Evolutionary conservation across 257 asterid genomes (phyloP), one percentile per base, ranked within the genome.

Genomic region (Schizonepeta tenuifolia): DNA sequence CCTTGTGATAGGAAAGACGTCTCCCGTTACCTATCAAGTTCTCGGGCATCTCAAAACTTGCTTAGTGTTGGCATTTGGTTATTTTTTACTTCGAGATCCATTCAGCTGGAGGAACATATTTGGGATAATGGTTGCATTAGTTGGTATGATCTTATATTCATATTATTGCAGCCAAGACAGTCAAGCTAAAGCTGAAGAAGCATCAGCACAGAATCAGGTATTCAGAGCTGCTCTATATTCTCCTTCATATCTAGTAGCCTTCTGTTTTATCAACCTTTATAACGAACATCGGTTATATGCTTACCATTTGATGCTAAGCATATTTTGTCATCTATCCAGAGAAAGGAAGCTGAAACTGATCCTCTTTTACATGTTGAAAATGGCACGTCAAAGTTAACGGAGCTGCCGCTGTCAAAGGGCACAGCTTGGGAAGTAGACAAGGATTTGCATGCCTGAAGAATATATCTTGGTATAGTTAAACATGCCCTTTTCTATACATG

Each of bases 11-110:
- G 97, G 96, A 76, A 89, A 79, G 86, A 85, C 93, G 36, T 91
- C 89, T 55, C 95, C 95, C 0, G 95, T 91, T 74, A 87, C 96
- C 64, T 87, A 86, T 78, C 95, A 87, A 81, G 96, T 89, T 65
- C 92, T 87, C 67, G 92, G 91, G 77, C 95, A 87, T 86, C 85
- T 91, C 58, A 89, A 89, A 79, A 89, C 95, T 61, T 91, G 95
- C 74, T 81, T 90, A 49, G 92, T 85, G 31, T 78, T 89, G 46
- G 87, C 84, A 10, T 89, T 86, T 75, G 95, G 95, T 14, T 91
- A 81, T 78, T 71, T 71, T 66, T 73, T 87, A 66, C 86, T 91
- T 65, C 85, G 54, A 21, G 88, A 86, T 75, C 90, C 89, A 60
- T 87, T 87, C 80, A 82, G 75, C 82, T 86, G 91, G 93, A 84